Evolutionary conservation across 2,329 filamentous ascomycete genomes (phyloP).

Genomic region (Fusarium clavum): DNA sequence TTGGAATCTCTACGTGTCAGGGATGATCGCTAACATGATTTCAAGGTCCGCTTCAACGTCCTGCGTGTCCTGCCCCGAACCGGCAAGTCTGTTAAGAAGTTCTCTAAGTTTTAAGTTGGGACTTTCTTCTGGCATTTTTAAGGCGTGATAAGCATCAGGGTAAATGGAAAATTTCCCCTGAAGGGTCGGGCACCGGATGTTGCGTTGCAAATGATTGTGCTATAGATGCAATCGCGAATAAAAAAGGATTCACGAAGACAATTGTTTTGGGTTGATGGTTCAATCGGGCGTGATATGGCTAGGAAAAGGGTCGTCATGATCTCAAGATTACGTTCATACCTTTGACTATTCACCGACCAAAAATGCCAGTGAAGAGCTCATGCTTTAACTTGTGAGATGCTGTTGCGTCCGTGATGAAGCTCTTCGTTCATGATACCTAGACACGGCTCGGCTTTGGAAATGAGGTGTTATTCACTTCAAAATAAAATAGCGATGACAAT

Average conservation of each 20-base stretch:
- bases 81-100: conserved; percentile 97
- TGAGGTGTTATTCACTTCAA: conserved; percentile 1
- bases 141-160: conserved; percentile 64
- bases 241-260: conserved; percentile 58
- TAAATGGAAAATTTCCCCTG: conserved; percentile 53
- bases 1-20: not conserved
- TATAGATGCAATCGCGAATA: conserved; percentile 60
- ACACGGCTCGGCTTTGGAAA: conserved; percentile 3
- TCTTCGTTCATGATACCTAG: not conserved
- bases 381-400: not conserved
- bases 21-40: conserved; percentile 40
- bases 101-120: conserved; percentile 93
- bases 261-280: conserved; percentile 48
- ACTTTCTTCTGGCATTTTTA: conserved; percentile 65
- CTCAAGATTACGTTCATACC: conserved; percentile 49
- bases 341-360: conserved; percentile 44
- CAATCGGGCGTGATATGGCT: conserved; percentile 47
- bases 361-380: conserved; percentile 30
- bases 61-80: conserved; percentile 98
- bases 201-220: conserved; percentile 58
- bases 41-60: conserved; percentile 97
- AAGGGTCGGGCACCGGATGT: conserved; percentile 57
- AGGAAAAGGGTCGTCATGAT: conserved; percentile 46
- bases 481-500: conserved; percentile 11
- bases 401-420: conserved; percentile 13